Base-by-base conservation (phyloP, 768 basidiomycete genomes). In the Fomitopsis pulvina region DNA sequence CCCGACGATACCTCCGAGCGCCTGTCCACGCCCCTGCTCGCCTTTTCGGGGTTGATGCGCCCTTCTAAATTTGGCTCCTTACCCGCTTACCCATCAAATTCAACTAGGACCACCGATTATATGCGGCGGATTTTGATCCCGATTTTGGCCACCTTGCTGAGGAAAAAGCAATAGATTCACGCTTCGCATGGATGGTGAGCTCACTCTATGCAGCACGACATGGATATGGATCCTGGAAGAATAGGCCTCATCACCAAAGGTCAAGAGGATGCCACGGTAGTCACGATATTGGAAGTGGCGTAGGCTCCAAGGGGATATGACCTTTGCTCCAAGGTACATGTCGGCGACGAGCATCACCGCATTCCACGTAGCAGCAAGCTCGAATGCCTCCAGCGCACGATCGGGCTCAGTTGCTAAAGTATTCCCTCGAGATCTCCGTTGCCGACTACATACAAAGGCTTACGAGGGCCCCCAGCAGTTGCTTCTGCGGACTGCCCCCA, bases 241-340 rank as follows among this genome's bases (percentile, higher is more conserved):
- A 59, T 64, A 66, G 29, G 70, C 70, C 52, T 67, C 65, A 57
- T 71, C n/a, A n/a, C n/a, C 70, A 52, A 69, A 67, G 11, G 65
- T 62, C n/a, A 71, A 68, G 22, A 70, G 63, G 41, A 71, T 67
- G 29, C 68, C 68, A 21, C 59, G 60, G 61, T 66, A 69, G 47
- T n/a, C n/a, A n/a, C n/a, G n/a, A n/a, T 61, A 57, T 32, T 61
- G 38, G 30, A 53, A 20, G 38, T 51, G 50, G 41, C 68, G 51
- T 29, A 61, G 41, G 57, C 61, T 47, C 32, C 28, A 47, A 2
- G 38, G 47, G 25, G 9, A 24, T 14, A 37, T 3, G 79, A 79
- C 6, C 83, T 76, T 60, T 79, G 77, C 58, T 85, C 83, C 27
- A 87, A 71, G 75, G 63, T 87, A 82, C 3, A 81, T 80, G 46